These are phyloP conservation scores for Salvia hispanica DNA, from an alignment of 257 asterid genomes.

Conservation along the genomic window DNA sequence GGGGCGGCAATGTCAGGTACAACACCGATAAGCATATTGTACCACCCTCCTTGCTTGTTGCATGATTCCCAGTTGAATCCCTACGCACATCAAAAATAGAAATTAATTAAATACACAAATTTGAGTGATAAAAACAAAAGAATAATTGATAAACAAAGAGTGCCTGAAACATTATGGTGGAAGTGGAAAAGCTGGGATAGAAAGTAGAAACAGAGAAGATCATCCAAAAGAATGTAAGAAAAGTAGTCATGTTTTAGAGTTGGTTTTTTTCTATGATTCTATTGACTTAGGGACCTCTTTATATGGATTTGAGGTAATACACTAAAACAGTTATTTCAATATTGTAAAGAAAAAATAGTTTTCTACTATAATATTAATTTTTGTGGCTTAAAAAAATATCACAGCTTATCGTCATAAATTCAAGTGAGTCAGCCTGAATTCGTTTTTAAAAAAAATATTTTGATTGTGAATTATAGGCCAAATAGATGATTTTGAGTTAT, in stretches of 20 bases:
- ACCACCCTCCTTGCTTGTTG: conserved; percentile 63
- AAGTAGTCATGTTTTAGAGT: not conserved
- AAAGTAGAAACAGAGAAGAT: conserved; percentile 20
- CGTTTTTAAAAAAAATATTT: no score
- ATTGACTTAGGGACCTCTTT: not conserved
- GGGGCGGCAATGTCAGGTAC: conserved; percentile 60
- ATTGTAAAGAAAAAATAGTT: no score
- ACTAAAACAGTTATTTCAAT: no score
- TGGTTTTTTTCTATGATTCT: no score
- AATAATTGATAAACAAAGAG: no score
- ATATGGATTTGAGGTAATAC: not conserved
- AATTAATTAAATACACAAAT: no score
- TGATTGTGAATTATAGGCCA: no score
- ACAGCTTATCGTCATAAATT: no score
- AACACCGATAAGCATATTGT: conserved; percentile 48
- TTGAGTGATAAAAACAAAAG: not conserved
- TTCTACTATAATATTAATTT: no score
- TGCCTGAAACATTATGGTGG: conserved; percentile 64
- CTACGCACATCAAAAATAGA: conserved; percentile 29
- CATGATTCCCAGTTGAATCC: conserved; percentile 73
- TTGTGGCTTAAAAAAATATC: no score
- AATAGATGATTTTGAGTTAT: no score
- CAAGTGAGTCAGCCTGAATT: no score
- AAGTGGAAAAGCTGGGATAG: conserved; percentile 34
- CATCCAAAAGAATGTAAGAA: not conserved